Base-by-base conservation (phyloP, 208 protist species). In the Acanthamoeba lenticulata region DNA sequence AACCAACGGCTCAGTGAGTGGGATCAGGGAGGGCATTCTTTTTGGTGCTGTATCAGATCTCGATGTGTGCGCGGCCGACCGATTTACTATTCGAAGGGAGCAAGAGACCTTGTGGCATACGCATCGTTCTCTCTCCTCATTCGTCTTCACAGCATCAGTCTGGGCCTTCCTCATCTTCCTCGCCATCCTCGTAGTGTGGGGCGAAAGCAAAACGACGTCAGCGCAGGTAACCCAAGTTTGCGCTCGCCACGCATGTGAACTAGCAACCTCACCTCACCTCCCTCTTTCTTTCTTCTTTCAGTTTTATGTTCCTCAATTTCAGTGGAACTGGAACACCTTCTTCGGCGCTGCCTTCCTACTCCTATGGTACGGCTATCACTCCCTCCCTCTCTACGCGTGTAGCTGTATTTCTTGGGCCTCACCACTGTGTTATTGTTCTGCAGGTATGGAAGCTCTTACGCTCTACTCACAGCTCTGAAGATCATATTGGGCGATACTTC, bases 301-400 rank as follows among this genome's bases (percentile, higher is more conserved):
- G 83, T 90, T 90, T 32, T 90, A 90, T 34, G 27, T 34, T 9
- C 83, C 83, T 21, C 83, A 44, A 47, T 27, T 57, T 24, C 83
- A 90, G 44, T 69, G 49, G 83, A 90, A 90, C 49, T 90, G 83
- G 83, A 57, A 90, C 52, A 67, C 83, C 3, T 90, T 90, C 83
- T 67, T 65, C 13, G 55, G 29, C 44, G 45, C 21, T 24, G 45
- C 49, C 52, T 90, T 47, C 49, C 32, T 85, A 40, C 74, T 85
- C 17, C 36, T 85, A n/a, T 85, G 74, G 74, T 85, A 85, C 74
- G 2, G 9, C 24, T 24, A n/a, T n/a, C n/a, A 6, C 15, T 24
- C 29, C 9, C 55, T 0, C 55, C 52, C 6, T 24, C 0, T 60
- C 29, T 24, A 0, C 5, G 55, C 55, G 27, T 13, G 49, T 24